Evolutionary conservation across 495 filamentous ascomycete genomes (phyloP), one percentile per base, ranked within the genome.

Genomic region (Pseudoneurospora amorphoporcata): DNA sequence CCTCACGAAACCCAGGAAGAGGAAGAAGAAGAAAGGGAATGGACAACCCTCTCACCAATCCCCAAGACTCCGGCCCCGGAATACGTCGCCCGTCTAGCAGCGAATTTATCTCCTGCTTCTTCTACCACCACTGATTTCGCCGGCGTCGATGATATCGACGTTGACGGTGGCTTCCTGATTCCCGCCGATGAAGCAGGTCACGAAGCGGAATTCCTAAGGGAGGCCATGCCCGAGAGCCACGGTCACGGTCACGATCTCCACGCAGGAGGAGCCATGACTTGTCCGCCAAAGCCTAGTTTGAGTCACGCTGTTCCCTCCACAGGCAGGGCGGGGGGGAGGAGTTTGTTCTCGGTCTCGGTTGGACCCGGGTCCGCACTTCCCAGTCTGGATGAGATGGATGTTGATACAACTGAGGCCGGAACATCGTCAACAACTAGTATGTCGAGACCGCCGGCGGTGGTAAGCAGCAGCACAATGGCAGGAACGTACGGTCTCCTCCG

Each of bases 281-380:
- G 91, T 76, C 93, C 92, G 29, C 90, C 90, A 2, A 92, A 92
- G 77, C 84, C 87, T 32, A 65, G 53, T 65, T 17, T 65, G 14
- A 65, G 53, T 0, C 35, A 65, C 17, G 53, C 53, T 37, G 14
- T 65, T 16, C 53, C 9, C 19, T 9, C 16, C 14, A 17, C 41
- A 53, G 23, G 43, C 23, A 23, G 23, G 23, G 23, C 23, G n/a
- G n/a, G 8, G n/a, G n/a, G 8, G 3, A 47, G 8, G 17, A 32
- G 53, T 7, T 23, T 61, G 6, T 61, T 61, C 12, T 61, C 53
- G 1, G 6, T 32, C 2, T 61, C 53, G 0, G 29, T 61, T 3
- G 53, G 53, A 2, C 16, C 53, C 5, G 29, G 4, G 6, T 32
- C 29, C 16, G 23, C 14, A 16, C 7, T 43, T 2, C 41, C 41